Percentiles rank a stretch among this genome's conserved stretches.
Evolutionary conservation across 2,329 filamentous ascomycete species (phyloP).

Genomic region (Pseudocercospora fijiensis): DNA sequence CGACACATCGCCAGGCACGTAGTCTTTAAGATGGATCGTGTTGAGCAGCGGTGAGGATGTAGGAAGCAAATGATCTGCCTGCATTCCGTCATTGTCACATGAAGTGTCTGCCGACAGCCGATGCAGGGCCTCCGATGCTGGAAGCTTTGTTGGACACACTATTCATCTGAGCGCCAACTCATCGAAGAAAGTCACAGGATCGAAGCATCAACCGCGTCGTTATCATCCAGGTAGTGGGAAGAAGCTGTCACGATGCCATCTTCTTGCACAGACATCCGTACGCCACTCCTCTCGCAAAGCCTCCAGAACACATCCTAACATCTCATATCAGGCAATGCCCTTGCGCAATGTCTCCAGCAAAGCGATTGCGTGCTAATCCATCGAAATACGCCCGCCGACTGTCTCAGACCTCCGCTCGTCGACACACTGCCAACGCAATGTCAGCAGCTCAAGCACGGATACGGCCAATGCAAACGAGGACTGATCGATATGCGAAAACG

Average conservation of each 20-base stretch:
- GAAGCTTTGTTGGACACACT: slow-evolving; percentile 4
- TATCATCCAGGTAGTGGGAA: not conserved
- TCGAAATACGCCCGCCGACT: slow-evolving; percentile 82
- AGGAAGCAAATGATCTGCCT: not conserved
- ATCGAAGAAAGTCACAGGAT: not conserved
- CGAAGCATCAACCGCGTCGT: not conserved
- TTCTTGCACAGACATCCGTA: slow-evolving; percentile 96
- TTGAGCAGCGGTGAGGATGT: not conserved
- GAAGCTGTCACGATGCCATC: slow-evolving; percentile 66
- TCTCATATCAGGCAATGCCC: slow-evolving; percentile 68
- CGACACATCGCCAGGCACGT: not conserved
- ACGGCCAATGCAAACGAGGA: slow-evolving; percentile 92
- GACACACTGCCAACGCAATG: slow-evolving; percentile 82
- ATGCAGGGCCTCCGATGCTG: not conserved
- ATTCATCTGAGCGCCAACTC: no score
- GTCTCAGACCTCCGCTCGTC: slow-evolving; percentile 76
- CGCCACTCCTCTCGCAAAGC: slow-evolving; percentile 40
- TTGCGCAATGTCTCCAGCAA: slow-evolving; percentile 92
- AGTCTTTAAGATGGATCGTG: not conserved
- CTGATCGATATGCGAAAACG: slow-evolving; percentile 99
- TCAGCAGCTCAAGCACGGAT: slow-evolving; percentile 88
- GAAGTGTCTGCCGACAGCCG: slow-evolving; percentile 4
- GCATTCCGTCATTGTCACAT: slow-evolving; percentile 19
- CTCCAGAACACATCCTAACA: slow-evolving; percentile 2
- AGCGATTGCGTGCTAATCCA: slow-evolving; percentile 95